phyloP scores from a whole-genome alignment of 2,329 filamentous ascomycete genomes.

The Fusarium scirpi region DNA sequence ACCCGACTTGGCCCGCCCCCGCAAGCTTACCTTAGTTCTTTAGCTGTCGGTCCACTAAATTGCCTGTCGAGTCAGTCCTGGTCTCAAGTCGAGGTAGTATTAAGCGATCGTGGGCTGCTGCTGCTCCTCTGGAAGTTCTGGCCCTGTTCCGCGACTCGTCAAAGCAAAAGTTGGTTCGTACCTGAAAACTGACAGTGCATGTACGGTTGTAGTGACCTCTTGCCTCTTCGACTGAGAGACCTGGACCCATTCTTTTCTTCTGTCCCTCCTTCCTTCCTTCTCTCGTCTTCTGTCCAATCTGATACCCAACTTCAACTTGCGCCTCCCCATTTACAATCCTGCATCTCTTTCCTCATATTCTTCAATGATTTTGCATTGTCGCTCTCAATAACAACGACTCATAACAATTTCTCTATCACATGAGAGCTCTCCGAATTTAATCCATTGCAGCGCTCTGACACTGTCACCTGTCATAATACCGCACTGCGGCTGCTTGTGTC shows the following conservation, averaged over 20 bases:
- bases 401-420: background rate
- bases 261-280: slow-evolving; percentile 21
- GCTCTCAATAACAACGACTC: slow-evolving; percentile 1
- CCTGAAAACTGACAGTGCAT: background rate
- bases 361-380: slow-evolving; percentile 22
- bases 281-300: slow-evolving; percentile 15
- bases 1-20: slow-evolving; percentile 45
- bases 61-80: slow-evolving; percentile 42
- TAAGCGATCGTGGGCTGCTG: slow-evolving; percentile 44
- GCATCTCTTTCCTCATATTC: background rate
- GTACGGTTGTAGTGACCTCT: background rate
- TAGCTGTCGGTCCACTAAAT: slow-evolving; percentile 30
- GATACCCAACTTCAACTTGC: slow-evolving; percentile 9
- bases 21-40: slow-evolving; percentile 40
- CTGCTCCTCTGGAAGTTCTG: background rate
- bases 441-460: background rate
- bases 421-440: background rate
- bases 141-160: slow-evolving; percentile 19
- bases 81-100: slow-evolving; percentile 28
- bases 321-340: background rate
- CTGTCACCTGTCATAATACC: background rate
- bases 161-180: background rate
- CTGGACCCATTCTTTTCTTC: slow-evolving; percentile 33
- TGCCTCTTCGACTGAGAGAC: background rate
- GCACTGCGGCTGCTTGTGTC: slow-evolving; percentile 3